A percentile compares a stretch with the other conserved stretches of the same genome.
phyloP scores from a whole-genome alignment of 1,284 basidiomycete species.

The Phenoliferia sp. region DNA sequence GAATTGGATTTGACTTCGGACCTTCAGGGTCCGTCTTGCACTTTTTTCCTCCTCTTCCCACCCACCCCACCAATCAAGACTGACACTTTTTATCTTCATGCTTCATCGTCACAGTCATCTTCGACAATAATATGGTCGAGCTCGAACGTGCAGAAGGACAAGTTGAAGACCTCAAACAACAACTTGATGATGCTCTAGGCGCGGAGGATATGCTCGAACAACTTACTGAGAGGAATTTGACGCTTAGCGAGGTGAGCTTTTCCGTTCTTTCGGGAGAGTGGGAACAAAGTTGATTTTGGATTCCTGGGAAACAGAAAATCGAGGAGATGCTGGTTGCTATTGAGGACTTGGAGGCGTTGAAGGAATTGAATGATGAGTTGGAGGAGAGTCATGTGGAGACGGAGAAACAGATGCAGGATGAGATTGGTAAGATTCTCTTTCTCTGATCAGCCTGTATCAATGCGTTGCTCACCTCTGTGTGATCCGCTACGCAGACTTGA shows the following conservation, averaged over 20 bases:
- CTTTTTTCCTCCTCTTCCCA: neutral
- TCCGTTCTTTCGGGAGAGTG: neutral
- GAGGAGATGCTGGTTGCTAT: constrained; percentile 93
- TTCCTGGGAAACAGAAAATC: constrained; percentile 65
- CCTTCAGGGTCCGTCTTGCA: constrained; percentile 51
- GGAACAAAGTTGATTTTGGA: neutral
- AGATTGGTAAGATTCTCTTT: constrained; percentile 59
- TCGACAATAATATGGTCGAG: constrained; percentile 71
- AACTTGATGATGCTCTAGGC: constrained; percentile 90
- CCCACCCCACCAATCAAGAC: neutral
- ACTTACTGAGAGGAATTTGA: constrained; percentile 88
- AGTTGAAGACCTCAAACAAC: constrained; percentile 87
- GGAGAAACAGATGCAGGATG: constrained; percentile 85
- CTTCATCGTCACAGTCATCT: constrained; percentile 54
- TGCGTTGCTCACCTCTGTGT: neutral
- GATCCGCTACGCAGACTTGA: constrained; percentile 54
- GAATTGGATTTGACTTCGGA: constrained; percentile 56
- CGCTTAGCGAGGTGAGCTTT: constrained; percentile 68
- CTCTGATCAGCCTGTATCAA: neutral
- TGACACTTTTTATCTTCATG: constrained; percentile 4
- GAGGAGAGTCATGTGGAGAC: constrained; percentile 95
- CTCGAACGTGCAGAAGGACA: constrained; percentile 80
- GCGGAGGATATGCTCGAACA: constrained; percentile 95
- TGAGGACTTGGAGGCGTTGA: constrained; percentile 81
- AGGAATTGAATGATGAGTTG: constrained; percentile 93